A percentile compares a stretch with the other conserved stretches of the same genome.
phyloP scores from a whole-genome alignment of 371 early-diverging fungal genomes.

The Entomophthora muscae region DNA sequence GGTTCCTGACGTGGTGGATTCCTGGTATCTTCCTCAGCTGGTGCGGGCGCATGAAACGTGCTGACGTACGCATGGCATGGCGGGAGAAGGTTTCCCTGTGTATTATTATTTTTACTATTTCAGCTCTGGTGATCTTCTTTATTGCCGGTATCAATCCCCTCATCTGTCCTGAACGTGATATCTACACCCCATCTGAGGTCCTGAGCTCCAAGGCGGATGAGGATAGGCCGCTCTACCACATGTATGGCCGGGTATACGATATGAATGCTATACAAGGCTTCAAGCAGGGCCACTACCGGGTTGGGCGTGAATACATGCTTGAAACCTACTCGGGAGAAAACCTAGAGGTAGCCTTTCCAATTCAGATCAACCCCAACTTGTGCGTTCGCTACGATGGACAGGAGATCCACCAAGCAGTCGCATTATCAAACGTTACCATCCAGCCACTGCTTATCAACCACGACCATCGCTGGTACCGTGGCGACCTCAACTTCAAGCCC shows the following conservation, averaged over 20 bases:
- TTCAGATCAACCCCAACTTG: slow-evolving; percentile 49
- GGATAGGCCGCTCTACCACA: slow-evolving; percentile 29
- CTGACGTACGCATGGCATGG: slow-evolving; percentile 87
- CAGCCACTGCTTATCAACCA: slow-evolving; percentile 23
- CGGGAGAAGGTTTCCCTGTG: slow-evolving; percentile 75
- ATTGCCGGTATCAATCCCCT: slow-evolving; percentile 32
- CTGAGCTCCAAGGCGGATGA: slow-evolving; percentile 18
- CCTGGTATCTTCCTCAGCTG: slow-evolving; percentile 33
- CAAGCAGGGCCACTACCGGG: slow-evolving; percentile 18
- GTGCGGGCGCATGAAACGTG: slow-evolving; percentile 61
- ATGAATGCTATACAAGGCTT: slow-evolving; percentile 31
- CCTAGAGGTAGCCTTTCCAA: slow-evolving; percentile 43
- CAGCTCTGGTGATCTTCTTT: slow-evolving; percentile 28
- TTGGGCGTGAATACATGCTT: slow-evolving; percentile 23
- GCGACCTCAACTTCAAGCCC: slow-evolving; percentile 10
- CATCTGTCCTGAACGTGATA: slow-evolving; percentile 47
- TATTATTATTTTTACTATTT: slow-evolving; percentile 40
- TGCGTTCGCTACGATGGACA: slow-evolving; percentile 28
- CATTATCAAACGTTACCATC: slow-evolving; percentile 22
- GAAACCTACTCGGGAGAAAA: slow-evolving; percentile 47
- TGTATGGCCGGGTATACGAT: slow-evolving; percentile 60
- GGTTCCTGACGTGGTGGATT: slow-evolving; percentile 71
- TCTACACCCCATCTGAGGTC: slow-evolving; percentile 27
- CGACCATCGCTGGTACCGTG: slow-evolving; percentile 22
- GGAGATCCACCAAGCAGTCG: slow-evolving; percentile 20